Evolutionary conservation across 2,329 filamentous ascomycete species (phyloP).

Genomic region (Exophiala sideris): DNA sequence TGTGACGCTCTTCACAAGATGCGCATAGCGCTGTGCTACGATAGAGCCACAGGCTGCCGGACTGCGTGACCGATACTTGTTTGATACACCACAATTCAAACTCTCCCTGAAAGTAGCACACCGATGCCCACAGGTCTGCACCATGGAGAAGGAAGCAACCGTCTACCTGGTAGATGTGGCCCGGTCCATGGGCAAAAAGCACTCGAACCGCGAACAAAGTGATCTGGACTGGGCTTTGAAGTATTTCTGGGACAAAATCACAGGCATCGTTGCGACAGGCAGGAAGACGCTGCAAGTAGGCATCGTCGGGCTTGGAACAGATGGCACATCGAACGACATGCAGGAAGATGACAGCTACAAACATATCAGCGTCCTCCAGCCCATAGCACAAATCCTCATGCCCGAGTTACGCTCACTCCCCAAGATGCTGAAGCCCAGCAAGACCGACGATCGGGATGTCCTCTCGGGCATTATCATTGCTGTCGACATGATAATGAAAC

Average conservation of each 20-base stretch:
- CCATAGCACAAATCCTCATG: conserved; percentile 65
- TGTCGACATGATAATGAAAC: conserved; percentile 75
- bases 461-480: conserved; percentile 85
- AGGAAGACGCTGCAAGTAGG: conserved; percentile 72
- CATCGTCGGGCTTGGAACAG: conserved; percentile 79
- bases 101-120: not conserved
- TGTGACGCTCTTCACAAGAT: not conserved
- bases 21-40: no score
- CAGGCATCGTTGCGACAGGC: conserved; percentile 66
- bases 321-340: conserved; percentile 68
- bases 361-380: conserved; percentile 71
- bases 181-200: conserved; percentile 72
- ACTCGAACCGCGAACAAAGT: conserved; percentile 67
- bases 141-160: conserved; percentile 90
- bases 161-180: conserved; percentile 90
- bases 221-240: conserved; percentile 87
- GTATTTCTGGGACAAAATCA: conserved; percentile 94
- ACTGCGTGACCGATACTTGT: no score
- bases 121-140: conserved; percentile 25
- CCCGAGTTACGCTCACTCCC: conserved; percentile 65
- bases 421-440: conserved; percentile 62
- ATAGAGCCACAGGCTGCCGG: no score
- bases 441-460: conserved; percentile 69
- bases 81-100: not conserved
- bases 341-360: conserved; percentile 68